These are phyloP conservation scores for Hypsizygus marmoreus DNA, from an alignment of 768 basidiomycete genomes.

Conservation along the genomic window DNA sequence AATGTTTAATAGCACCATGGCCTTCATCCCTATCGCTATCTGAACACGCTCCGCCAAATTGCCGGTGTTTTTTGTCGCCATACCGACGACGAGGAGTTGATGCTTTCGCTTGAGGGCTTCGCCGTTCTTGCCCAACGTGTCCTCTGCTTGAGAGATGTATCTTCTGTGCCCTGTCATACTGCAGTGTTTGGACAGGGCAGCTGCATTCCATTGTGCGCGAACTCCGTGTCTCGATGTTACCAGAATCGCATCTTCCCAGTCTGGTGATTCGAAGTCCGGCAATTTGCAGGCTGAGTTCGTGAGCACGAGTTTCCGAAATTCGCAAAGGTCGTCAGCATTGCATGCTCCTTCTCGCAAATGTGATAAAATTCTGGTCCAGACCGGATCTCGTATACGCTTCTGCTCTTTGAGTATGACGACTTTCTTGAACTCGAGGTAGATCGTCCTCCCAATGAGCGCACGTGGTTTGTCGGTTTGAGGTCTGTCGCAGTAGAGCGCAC, in stretches of 20 bases:
- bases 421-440: too few relatives aligned
- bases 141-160: slow-evolving; percentile 31
- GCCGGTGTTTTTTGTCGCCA: slow-evolving; percentile 12
- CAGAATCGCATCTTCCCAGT: neutral
- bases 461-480: too few relatives aligned
- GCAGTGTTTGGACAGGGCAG: slow-evolving; percentile 23
- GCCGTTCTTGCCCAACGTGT: slow-evolving; percentile 17
- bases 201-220: slow-evolving; percentile 16
- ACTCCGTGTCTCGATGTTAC: neutral
- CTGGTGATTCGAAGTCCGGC: too few relatives aligned
- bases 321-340: too few relatives aligned
- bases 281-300: too few relatives aligned
- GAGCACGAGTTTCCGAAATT: too few relatives aligned
- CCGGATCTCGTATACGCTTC: too few relatives aligned
- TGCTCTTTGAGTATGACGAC: too few relatives aligned
- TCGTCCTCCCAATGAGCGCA: too few relatives aligned
- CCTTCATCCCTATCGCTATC: slow-evolving; percentile 36
- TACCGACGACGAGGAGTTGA: slow-evolving; percentile 8
- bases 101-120: neutral
- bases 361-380: too few relatives aligned
- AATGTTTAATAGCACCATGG: slow-evolving; percentile 38
- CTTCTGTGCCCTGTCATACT: slow-evolving; percentile 11
- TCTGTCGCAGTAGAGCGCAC: too few relatives aligned
- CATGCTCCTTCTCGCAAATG: too few relatives aligned
- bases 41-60: slow-evolving; percentile 24